phyloP scores from a whole-genome alignment of 1,284 basidiomycete genomes.

The Ceratobasidium sp. region DNA sequence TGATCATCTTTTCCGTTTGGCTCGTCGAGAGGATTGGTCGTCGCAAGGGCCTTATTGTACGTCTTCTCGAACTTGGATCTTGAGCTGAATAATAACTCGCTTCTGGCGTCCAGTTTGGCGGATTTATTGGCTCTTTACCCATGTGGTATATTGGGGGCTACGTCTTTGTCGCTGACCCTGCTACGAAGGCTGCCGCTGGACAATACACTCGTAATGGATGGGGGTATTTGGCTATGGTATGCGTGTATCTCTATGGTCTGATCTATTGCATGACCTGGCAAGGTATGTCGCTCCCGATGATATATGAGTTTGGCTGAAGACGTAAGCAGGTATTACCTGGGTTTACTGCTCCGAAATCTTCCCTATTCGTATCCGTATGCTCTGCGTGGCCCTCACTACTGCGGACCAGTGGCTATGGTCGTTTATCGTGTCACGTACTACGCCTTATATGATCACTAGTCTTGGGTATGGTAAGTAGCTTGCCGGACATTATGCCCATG shows the following conservation, averaged over 20 bases:
- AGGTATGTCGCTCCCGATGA: conserved; percentile 7
- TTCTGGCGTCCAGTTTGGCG: conserved; percentile 17
- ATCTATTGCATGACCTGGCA: conserved; percentile 38
- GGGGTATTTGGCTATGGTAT: conserved; percentile 34
- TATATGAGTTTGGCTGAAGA: background rate
- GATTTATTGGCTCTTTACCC: conserved; percentile 30
- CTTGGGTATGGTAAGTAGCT: conserved; percentile 40
- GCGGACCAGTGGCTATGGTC: conserved; percentile 50
- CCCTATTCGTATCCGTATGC: conserved; percentile 51
- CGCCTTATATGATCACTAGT: conserved; percentile 48
- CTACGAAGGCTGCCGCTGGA: conserved; percentile 29
- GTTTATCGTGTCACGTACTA: conserved; percentile 49
- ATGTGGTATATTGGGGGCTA: conserved; percentile 38
- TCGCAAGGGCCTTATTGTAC: conserved; percentile 44
- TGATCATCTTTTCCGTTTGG: conserved; percentile 45
- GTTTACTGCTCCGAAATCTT: conserved; percentile 50
- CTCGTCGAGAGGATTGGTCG: conserved; percentile 48
- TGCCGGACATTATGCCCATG: too few species aligned
- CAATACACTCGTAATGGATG: conserved; percentile 32
- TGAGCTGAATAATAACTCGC: background rate
- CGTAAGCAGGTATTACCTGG: conserved; percentile 41
- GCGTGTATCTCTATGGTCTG: conserved; percentile 31
- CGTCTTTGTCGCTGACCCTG: conserved; percentile 31
- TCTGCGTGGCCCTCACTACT: conserved; percentile 50
- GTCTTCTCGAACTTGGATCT: too few species aligned